These are phyloP conservation scores for Ilyonectria destructans DNA, from an alignment of 2,329 filamentous ascomycete genomes.

Conservation along the genomic window DNA sequence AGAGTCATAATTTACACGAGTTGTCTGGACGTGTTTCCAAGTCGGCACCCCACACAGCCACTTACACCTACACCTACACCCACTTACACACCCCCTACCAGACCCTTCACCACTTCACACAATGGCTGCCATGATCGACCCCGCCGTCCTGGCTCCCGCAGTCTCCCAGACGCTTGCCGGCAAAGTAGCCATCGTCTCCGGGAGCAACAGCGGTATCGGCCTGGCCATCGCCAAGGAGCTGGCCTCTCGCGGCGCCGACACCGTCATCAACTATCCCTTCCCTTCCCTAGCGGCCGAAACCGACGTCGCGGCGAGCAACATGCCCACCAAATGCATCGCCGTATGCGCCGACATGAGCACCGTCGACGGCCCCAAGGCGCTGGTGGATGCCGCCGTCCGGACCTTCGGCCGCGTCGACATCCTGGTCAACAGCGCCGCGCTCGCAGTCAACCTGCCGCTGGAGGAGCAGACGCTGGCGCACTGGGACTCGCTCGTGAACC, in stretches of 20 bases:
- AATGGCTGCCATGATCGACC: slow-evolving; percentile 15
- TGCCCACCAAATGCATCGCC: slow-evolving; percentile 53
- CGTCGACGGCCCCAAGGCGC: slow-evolving; percentile 52
- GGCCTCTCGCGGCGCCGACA: slow-evolving; percentile 24
- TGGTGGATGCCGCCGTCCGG: slow-evolving; percentile 56
- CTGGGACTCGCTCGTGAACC: slow-evolving; percentile 59
- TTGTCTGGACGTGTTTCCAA: background rate
- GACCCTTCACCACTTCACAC: background rate
- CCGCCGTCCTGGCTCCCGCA: slow-evolving; percentile 23
- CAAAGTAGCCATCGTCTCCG: slow-evolving; percentile 40
- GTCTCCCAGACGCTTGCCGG: slow-evolving; percentile 33
- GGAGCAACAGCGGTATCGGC: slow-evolving; percentile 58
- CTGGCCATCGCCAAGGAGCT: slow-evolving; percentile 60
- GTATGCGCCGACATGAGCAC: slow-evolving; percentile 62
- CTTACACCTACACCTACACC: background rate
- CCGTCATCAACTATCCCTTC: slow-evolving; percentile 57
- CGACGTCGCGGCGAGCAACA: slow-evolving; percentile 35
- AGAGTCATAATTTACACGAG: slow-evolving; percentile 23
- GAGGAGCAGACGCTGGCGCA: slow-evolving; percentile 57
- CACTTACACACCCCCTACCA: background rate
- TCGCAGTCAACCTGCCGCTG: slow-evolving; percentile 57
- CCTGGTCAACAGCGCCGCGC: slow-evolving; percentile 55
- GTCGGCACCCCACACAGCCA: slow-evolving; percentile 18
- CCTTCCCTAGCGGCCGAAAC: slow-evolving; percentile 51
- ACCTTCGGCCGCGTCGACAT: slow-evolving; percentile 59